phyloP scores from a whole-genome alignment of 805 yeast species.

The Kuraishia ogatae region DNA sequence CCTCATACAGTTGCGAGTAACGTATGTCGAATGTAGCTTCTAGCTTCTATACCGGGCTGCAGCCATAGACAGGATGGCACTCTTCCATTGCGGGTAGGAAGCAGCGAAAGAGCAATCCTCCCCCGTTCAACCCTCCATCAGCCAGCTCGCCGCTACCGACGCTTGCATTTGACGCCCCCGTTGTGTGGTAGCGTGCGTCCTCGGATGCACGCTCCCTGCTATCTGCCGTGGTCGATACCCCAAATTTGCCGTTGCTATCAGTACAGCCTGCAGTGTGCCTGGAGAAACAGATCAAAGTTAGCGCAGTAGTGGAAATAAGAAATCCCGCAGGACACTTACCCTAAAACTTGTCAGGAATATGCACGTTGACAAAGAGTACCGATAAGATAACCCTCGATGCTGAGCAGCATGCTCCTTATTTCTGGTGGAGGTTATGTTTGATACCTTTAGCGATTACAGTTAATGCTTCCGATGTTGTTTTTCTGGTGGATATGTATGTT shows the following conservation, averaged over 20 bases:
- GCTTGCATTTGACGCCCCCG: not conserved
- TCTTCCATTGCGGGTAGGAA: not conserved
- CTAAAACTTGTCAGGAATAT: not conserved
- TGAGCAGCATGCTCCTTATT: not conserved
- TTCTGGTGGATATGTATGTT: not conserved
- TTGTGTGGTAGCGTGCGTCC: not conserved
- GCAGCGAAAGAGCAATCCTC: not conserved
- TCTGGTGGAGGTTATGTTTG: not conserved
- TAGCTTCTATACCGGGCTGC: too few relatives aligned
- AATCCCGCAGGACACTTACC: not conserved
- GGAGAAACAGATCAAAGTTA: not conserved
- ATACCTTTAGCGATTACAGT: not conserved
- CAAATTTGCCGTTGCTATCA: not conserved
- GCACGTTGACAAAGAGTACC: not conserved
- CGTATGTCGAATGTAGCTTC: too few relatives aligned
- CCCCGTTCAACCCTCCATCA: not conserved
- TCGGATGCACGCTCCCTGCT: not conserved
- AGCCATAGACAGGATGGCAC: too few relatives aligned
- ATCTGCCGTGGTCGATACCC: not conserved
- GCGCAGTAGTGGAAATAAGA: not conserved
- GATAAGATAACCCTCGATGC: not conserved
- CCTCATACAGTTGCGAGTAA: not conserved
- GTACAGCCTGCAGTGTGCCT: not conserved
- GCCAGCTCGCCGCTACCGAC: not conserved
- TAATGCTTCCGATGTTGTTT: too few relatives aligned